These are phyloP conservation scores for Populus trichocarpa DNA, from an alignment of 441 rosid genomes.

Conservation along the genomic window DNA sequence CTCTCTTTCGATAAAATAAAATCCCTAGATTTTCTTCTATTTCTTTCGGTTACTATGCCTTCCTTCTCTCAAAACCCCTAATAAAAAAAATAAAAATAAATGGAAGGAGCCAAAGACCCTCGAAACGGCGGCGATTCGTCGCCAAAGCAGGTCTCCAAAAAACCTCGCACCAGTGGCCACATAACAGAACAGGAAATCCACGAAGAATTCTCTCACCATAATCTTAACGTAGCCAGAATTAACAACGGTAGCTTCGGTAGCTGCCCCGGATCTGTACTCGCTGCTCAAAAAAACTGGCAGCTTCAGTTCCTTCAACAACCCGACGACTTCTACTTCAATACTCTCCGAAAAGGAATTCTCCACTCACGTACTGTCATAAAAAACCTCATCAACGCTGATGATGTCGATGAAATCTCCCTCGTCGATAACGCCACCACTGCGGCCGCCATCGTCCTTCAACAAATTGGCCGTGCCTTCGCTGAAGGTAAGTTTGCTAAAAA, in stretches of 20 bases:
- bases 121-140: slow-evolving; percentile 51
- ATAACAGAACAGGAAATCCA: slow-evolving; percentile 52
- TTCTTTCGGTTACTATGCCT: background rate
- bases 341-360: slow-evolving; percentile 54
- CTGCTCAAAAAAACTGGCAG: slow-evolving; percentile 73
- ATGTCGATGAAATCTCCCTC: slow-evolving; percentile 72
- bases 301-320: slow-evolving; percentile 70
- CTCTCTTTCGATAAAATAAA: background rate
- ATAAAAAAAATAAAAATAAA: background rate
- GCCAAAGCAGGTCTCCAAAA: slow-evolving; percentile 40
- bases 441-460: slow-evolving; percentile 84
- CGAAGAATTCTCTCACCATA: slow-evolving; percentile 86
- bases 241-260: slow-evolving; percentile 97
- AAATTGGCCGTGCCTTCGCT: slow-evolving; percentile 66
- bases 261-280: slow-evolving; percentile 79
- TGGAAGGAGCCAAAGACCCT: slow-evolving; percentile 17
- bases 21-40: background rate
- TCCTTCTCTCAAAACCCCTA: slow-evolving; percentile 19
- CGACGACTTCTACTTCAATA: slow-evolving; percentile 75
- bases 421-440: slow-evolving; percentile 95
- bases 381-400: slow-evolving; percentile 69
- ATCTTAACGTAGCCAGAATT: slow-evolving; percentile 57
- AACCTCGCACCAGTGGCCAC: slow-evolving; percentile 37
- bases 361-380: slow-evolving; percentile 57
- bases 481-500: slow-evolving; percentile 55